Percentiles rank a stretch among this genome's conserved stretches.
Evolutionary conservation across 495 filamentous ascomycete species (phyloP).

Genomic region (Daldinia childiae): DNA sequence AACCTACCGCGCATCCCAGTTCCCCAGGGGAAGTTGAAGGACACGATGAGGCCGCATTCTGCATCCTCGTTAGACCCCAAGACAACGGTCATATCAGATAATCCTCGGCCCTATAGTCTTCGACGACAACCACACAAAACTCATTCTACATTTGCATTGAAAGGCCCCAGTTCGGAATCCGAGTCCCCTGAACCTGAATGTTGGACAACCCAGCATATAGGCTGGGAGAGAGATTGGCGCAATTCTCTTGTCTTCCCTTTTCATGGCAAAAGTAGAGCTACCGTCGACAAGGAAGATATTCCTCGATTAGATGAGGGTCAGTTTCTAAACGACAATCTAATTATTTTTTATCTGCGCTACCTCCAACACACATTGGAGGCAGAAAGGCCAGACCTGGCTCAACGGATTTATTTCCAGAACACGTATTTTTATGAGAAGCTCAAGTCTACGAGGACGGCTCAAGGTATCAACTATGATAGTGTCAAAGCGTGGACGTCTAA

Average conservation of each 20-base stretch:
- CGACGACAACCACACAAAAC: conserved; percentile 26
- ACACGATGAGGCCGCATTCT: conserved; percentile 21
- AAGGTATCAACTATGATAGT: conserved; percentile 76
- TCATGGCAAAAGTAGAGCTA: conserved; percentile 73
- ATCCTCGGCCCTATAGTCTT: neutral
- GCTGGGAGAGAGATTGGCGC: conserved; percentile 56
- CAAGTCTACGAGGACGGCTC: conserved; percentile 60
- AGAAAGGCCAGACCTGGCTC: conserved; percentile 63
- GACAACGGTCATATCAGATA: conserved; percentile 14
- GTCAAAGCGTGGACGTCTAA: conserved; percentile 90
- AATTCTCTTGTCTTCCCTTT: conserved; percentile 76
- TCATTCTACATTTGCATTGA: conserved; percentile 24
- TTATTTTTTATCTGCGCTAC: conserved; percentile 84
- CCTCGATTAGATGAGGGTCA: conserved; percentile 82
- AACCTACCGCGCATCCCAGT: neutral
- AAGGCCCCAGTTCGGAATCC: conserved; percentile 19
- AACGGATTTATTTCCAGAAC: conserved; percentile 85
- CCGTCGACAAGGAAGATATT: conserved; percentile 82
- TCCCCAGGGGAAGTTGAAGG: conserved; percentile 18
- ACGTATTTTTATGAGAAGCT: conserved; percentile 89
- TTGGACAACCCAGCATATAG: conserved; percentile 56
- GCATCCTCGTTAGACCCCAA: neutral
- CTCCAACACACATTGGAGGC: conserved; percentile 71
- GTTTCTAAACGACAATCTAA: conserved; percentile 91
- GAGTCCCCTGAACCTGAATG: conserved; percentile 31